Conservation (phyloP, 345 rosid genomes). For the Stellera chamaejasme region DNA sequence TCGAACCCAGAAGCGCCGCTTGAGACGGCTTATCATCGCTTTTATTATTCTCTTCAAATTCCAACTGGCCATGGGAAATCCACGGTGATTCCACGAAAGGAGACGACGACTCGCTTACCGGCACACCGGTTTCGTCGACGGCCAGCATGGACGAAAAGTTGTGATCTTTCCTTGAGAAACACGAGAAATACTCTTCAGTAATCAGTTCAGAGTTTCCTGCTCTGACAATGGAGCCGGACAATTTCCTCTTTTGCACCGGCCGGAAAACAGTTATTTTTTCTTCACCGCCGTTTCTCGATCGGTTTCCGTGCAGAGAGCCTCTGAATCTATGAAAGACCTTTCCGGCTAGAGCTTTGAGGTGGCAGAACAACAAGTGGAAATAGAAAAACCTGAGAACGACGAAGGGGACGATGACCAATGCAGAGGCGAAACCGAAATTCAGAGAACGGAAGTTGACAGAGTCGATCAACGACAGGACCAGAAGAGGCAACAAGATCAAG, state of each 20-base stretch:
- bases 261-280: constrained; percentile 13
- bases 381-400: neutral
- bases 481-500: neutral
- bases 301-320: constrained; percentile 14
- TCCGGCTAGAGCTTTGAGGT: neutral
- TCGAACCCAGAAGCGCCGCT: constrained; percentile 61
- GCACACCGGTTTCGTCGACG: constrained; percentile 18
- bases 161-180: neutral
- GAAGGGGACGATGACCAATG: neutral
- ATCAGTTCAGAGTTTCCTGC: constrained; percentile 17
- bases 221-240: constrained; percentile 12
- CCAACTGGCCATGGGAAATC: constrained; percentile 24
- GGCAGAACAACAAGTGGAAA: neutral
- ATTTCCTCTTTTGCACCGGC: constrained; percentile 15
- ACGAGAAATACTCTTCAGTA: constrained; percentile 6
- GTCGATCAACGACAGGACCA: no score
- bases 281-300: constrained; percentile 6
- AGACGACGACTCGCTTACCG: constrained; percentile 17
- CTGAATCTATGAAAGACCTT: constrained; percentile 1
- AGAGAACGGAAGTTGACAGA: no score
- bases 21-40: constrained; percentile 16
- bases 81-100: constrained; percentile 61
- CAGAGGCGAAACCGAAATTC: neutral
- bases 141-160: constrained; percentile 9
- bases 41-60: neutral